phyloP scores from a whole-genome alignment of 352 stramenopile genomes.

The Phytopythium mirpurense region DNA sequence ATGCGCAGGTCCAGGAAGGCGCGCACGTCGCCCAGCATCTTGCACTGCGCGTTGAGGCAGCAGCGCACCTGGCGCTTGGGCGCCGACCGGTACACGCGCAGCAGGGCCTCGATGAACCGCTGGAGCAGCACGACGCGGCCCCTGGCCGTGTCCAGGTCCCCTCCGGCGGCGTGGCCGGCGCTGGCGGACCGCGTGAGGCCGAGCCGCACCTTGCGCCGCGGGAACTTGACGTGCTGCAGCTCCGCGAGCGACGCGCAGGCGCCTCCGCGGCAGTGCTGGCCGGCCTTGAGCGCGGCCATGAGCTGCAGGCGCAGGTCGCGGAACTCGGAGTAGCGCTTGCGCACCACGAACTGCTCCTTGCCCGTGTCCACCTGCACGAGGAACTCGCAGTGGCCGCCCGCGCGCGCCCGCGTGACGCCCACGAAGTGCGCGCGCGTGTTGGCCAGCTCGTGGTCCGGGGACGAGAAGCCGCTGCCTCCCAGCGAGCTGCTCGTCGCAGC shows the following conservation, averaged over 20 bases:
- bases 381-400: slow-evolving; percentile 43
- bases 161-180: slow-evolving; percentile 2
- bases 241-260: slow-evolving; percentile 37
- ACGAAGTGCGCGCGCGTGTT: slow-evolving; percentile 36
- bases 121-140: slow-evolving; percentile 39
- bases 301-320: slow-evolving; percentile 48
- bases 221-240: slow-evolving; percentile 51
- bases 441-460: slow-evolving; percentile 29
- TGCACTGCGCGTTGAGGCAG: slow-evolving; percentile 53
- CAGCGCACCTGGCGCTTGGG: slow-evolving; percentile 44
- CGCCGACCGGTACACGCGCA: slow-evolving; percentile 42
- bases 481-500: slow-evolving; percentile 13
- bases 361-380: slow-evolving; percentile 51
- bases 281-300: slow-evolving; percentile 16
- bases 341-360: slow-evolving; percentile 40
- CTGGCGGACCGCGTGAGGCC: slow-evolving; percentile 8
- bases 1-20: slow-evolving; percentile 41
- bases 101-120: slow-evolving; percentile 42
- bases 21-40: slow-evolving; percentile 33
- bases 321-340: slow-evolving; percentile 74
- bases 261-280: slow-evolving; percentile 28
- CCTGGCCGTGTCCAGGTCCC: slow-evolving; percentile 24
- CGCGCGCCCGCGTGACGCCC: slow-evolving; percentile 25
- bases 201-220: slow-evolving; percentile 30
- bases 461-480: slow-evolving; percentile 11